A percentile compares a stretch with the other conserved stretches of the same genome.
phyloP scores from a whole-genome alignment of 805 yeast species.

The Tetrapisispora fleetii region DNA sequence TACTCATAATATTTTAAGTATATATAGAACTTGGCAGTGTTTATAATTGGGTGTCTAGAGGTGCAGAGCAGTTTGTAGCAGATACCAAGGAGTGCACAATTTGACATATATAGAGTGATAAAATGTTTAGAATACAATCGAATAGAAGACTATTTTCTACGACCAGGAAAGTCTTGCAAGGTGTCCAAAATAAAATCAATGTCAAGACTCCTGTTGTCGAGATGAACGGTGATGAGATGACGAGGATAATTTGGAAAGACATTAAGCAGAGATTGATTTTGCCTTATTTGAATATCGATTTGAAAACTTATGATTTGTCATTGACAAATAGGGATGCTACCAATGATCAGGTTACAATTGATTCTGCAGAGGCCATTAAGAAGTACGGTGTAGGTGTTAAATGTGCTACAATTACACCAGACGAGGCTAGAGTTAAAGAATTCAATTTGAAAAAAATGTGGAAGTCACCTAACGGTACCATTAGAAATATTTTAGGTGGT shows the following conservation, averaged over 20 bases:
- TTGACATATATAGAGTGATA: too few species aligned
- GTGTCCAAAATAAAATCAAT: conserved; percentile 32
- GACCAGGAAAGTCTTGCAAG: background rate
- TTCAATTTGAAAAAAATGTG: conserved; percentile 70
- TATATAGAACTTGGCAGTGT: too few species aligned
- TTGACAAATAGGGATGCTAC: conserved; percentile 60
- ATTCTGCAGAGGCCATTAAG: conserved; percentile 67
- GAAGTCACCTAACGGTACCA: conserved; percentile 79
- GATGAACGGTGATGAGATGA: conserved; percentile 80
- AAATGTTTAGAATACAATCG: background rate
- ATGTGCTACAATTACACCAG: conserved; percentile 82
- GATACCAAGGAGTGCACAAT: background rate
- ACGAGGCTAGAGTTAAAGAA: conserved; percentile 69
- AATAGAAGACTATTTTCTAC: background rate
- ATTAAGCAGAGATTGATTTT: conserved; percentile 58
- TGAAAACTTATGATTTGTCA: conserved; percentile 68
- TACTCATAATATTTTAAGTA: too few species aligned
- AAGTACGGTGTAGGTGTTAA: conserved; percentile 72
- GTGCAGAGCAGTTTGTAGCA: too few species aligned
- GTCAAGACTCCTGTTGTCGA: conserved; percentile 70
- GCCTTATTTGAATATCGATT: conserved; percentile 63
- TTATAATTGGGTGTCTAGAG: too few species aligned
- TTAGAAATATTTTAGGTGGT: conserved; percentile 71
- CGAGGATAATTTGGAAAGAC: conserved; percentile 71
- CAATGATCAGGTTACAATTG: conserved; percentile 63